Evolutionary conservation across 345 rosid genomes (phyloP), one percentile per base, ranked within the genome.

Genomic region (Murraya paniculata): DNA sequence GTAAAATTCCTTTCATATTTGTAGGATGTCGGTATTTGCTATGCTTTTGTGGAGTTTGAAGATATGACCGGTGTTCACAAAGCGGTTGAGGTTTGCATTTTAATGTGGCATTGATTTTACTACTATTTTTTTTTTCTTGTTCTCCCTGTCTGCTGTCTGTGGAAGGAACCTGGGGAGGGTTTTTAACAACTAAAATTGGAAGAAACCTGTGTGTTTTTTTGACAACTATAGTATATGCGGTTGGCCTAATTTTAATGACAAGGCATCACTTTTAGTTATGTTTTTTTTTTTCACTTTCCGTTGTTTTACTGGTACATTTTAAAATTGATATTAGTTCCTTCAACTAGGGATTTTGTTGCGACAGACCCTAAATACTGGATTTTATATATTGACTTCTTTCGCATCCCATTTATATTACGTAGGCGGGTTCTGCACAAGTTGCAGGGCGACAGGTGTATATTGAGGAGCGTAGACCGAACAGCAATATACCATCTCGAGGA

Each of bases 41-140:
- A 87, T 80, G 96, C 93, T 55, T 91, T 91, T 82, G 96, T 91
- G 64, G 93, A 91, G 83, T 90, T 87, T 82, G 92, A 87, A 84
- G 93, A 90, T 64, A 83, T 87, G 86, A 56, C 73, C n/a, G 82
- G 91, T 65, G 92, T 91, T 75, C 82, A 77, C 45, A 89, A 79
- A 77, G 93, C 93, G 35, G 79, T 89, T 72, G 77, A 85, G 92
- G 96, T 91, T 41, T 55, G 85, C 64, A 70, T 60, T 58, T 28
- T 78, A 25, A 6, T 35, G 25, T 10, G 9, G 18, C 50, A 64
- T 69, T 25, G 28, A 18, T 68, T 35, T 68, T 31, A 67, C 39
- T 16, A 65, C 28, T 11, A 39, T 7, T 19, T n/a, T 21, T 55
- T 24, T 27, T 18, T 5, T 77, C 9, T 13, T 1, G 4, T 53